A percentile compares a stretch with the other conserved stretches of the same genome.
Conservation (phyloP, 805 yeast genomes). For the Maudiozyma saulgeensis region DNA sequence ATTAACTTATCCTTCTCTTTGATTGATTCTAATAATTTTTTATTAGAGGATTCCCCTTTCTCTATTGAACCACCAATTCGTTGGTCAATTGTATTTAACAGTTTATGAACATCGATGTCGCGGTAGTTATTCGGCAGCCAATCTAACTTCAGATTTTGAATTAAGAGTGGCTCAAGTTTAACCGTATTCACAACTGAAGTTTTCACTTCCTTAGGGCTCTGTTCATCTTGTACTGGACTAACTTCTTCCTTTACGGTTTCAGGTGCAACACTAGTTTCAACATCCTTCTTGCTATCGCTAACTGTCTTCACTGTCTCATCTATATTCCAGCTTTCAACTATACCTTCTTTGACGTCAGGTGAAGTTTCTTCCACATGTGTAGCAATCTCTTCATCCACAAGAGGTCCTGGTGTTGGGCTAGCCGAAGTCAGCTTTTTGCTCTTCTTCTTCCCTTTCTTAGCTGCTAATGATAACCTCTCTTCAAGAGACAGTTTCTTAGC, state of each 20-base stretch:
- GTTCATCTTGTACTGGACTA: not conserved
- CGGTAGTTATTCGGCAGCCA: not conserved
- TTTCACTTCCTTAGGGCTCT: not conserved
- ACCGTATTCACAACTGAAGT: too few species aligned
- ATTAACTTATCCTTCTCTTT: conserved; percentile 46
- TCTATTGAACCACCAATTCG: conserved; percentile 1
- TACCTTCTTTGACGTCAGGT: not conserved
- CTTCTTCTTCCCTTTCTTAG: conserved; percentile 35
- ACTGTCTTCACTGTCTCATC: not conserved
- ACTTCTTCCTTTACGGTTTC: not conserved
- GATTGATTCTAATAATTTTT: conserved; percentile 5
- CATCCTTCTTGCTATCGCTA: not conserved
- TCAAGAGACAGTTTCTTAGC: conserved; percentile 63
- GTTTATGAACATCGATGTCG: too few species aligned
- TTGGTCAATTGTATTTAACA: conserved; percentile 3
- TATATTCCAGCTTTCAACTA: not conserved
- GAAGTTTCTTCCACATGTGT: not conserved
- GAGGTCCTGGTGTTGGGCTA: not conserved
- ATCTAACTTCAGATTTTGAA: not conserved
- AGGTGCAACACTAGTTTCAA: not conserved
- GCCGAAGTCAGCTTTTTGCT: conserved; percentile 12
- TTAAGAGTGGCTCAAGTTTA: not conserved
- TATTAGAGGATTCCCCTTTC: not conserved
- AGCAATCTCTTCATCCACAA: not conserved
- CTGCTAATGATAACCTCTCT: conserved; percentile 78